Evolutionary conservation across 345 rosid species (phyloP).

Genomic region (Eucalyptus polybractea): DNA sequence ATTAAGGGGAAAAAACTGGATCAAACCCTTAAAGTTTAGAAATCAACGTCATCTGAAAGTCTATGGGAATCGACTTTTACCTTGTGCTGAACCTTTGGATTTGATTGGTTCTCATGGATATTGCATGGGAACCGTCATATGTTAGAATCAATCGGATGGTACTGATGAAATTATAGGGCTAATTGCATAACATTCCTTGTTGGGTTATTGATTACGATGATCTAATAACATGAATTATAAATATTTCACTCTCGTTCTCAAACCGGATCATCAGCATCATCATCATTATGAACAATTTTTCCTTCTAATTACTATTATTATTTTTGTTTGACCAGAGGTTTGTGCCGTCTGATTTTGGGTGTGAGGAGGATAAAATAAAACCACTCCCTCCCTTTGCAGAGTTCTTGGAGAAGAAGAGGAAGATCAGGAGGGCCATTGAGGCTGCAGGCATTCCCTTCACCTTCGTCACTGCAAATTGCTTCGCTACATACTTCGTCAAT

Average conservation of each 20-base stretch:
- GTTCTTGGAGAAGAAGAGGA: slow-evolving; percentile 17
- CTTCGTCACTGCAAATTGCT: slow-evolving; percentile 17
- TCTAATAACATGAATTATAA: background rate
- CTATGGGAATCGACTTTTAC: background rate
- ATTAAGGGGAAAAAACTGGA: background rate
- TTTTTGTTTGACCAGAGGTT: slow-evolving; percentile 15
- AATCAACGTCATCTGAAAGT: background rate
- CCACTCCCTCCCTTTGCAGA: slow-evolving; percentile 26
- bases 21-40: background rate
- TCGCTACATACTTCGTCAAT: slow-evolving; percentile 20
- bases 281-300: too few species aligned
- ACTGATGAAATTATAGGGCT: background rate
- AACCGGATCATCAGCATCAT: too few species aligned
- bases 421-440: slow-evolving; percentile 25
- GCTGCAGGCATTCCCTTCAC: slow-evolving; percentile 29
- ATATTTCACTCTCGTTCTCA: too few species aligned
- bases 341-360: slow-evolving; percentile 34
- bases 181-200: background rate
- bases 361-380: slow-evolving; percentile 19
- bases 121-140: background rate
- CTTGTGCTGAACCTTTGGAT: background rate
- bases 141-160: background rate
- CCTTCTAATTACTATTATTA: too few species aligned
- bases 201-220: background rate
- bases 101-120: background rate